A percentile compares a stretch with the other conserved stretches of the same genome.
These are phyloP conservation scores for Aureobasidium namibiae DNA, from an alignment of 2,329 filamentous ascomycete species.

Conservation along the genomic window DNA sequence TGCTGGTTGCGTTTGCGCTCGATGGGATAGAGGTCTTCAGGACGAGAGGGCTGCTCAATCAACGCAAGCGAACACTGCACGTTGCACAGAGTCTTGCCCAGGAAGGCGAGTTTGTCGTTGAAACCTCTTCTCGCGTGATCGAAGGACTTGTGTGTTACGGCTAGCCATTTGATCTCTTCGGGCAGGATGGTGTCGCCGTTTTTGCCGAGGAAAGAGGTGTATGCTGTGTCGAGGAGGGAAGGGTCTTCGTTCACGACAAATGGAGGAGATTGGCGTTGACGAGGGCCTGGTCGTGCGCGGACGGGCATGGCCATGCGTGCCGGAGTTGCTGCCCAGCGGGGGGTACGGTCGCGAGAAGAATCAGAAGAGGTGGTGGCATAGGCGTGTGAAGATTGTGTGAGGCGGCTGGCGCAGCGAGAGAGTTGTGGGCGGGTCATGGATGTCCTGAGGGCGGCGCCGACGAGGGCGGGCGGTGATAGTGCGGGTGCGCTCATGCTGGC, in stretches of 20 bases:
- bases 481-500: constrained; percentile 1
- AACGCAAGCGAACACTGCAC: constrained; percentile 58
- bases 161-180: constrained; percentile 93
- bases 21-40: constrained; percentile 13
- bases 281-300: constrained; percentile 43
- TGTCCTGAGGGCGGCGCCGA: constrained; percentile 24
- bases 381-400: constrained; percentile 3
- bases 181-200: constrained; percentile 66
- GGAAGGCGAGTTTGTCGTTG: constrained; percentile 84
- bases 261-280: constrained; percentile 43
- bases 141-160: constrained; percentile 96
- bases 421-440: constrained; percentile 18
- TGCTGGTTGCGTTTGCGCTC: neutral
- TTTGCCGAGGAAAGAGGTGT: constrained; percentile 65
- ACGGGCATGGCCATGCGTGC: constrained; percentile 39
- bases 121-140: constrained; percentile 90
- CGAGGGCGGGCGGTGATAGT: constrained; percentile 13
- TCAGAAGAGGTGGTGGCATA: constrained; percentile 26
- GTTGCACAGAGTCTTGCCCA: constrained; percentile 58
- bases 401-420: constrained; percentile 14
- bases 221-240: constrained; percentile 65
- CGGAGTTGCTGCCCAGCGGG: constrained; percentile 45
- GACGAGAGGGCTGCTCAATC: constrained; percentile 35
- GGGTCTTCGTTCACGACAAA: constrained; percentile 72
- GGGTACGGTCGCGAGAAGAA: constrained; percentile 23